Percentiles rank a stretch among this genome's conserved stretches.
Conservation (phyloP, 1,139 yeast species). For the Tardiomyces blankii region DNA sequence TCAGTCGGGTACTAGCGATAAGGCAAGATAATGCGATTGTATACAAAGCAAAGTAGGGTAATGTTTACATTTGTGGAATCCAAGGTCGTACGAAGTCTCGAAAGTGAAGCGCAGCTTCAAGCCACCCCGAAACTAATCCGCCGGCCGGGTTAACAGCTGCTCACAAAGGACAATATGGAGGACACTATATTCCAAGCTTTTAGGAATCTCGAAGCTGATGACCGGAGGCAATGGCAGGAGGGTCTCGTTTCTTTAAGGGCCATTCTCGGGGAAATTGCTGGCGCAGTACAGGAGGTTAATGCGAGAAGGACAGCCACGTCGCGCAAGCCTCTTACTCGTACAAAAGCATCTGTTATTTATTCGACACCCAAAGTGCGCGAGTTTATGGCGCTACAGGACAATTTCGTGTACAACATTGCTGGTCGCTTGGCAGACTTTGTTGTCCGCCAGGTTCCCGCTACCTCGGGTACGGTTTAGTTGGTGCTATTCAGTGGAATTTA, state of each 20-base stretch:
- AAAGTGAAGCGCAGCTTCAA: too few species aligned
- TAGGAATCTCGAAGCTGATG: constrained; percentile 1
- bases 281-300: not conserved
- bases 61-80: not conserved
- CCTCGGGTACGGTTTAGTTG: not conserved
- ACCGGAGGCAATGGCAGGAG: not conserved
- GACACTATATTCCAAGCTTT: constrained; percentile 4
- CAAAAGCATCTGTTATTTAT: not conserved
- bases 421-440: constrained; percentile 9
- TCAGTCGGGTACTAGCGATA: not conserved
- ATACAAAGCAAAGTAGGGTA: not conserved
- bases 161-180: constrained; percentile 4
- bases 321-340: not conserved
- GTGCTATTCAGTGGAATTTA: not conserved
- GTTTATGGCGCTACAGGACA: constrained; percentile 11
- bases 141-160: not conserved
- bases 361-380: constrained; percentile 1
- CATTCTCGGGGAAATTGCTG: not conserved
- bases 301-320: not conserved
- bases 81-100: too few species aligned
- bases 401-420: constrained; percentile 12
- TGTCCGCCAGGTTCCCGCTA: not conserved
- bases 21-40: not conserved
- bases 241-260: not conserved
- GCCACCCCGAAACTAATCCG: too few species aligned